Evolutionary conservation across 2,329 filamentous ascomycete species (phyloP).

Genomic region (Didymosphaeria variabile): DNA sequence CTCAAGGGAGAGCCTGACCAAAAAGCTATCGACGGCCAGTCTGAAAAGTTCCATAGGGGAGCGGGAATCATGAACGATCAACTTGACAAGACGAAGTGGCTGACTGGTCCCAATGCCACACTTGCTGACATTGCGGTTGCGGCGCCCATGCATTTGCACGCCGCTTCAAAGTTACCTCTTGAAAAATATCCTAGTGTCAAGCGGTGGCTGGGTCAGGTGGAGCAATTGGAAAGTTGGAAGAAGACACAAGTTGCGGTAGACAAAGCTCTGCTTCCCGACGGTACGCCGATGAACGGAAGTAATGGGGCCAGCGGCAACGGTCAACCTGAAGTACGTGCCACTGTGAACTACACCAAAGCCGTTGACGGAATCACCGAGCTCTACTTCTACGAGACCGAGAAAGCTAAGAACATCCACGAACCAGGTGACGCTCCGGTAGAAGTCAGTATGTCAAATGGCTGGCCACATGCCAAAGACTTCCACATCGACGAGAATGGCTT

Average conservation of each 20-base stretch:
- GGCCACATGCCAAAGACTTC: slow-evolving; percentile 54
- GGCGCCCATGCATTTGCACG: slow-evolving; percentile 51
- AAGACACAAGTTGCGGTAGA: slow-evolving; percentile 53
- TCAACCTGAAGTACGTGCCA: slow-evolving; percentile 47
- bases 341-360: slow-evolving; percentile 59
- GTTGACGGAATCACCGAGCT: slow-evolving; percentile 53
- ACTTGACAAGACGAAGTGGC: slow-evolving; percentile 50
- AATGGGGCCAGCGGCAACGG: background rate
- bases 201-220: slow-evolving; percentile 52
- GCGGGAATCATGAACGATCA: slow-evolving; percentile 51
- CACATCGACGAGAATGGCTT: slow-evolving; percentile 59
- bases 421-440: slow-evolving; percentile 52
- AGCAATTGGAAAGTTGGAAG: slow-evolving; percentile 51
- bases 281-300: background rate
- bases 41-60: slow-evolving; percentile 45
- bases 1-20: slow-evolving; percentile 48
- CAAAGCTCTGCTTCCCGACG: slow-evolving; percentile 29
- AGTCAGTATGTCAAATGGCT: slow-evolving; percentile 54
- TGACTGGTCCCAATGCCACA: slow-evolving; percentile 49
- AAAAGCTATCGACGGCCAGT: slow-evolving; percentile 44
- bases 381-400: slow-evolving; percentile 53
- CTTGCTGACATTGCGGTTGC: slow-evolving; percentile 56
- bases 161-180: slow-evolving; percentile 46
- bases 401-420: slow-evolving; percentile 53
- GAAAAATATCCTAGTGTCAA: slow-evolving; percentile 51